These are phyloP conservation scores for Rhamnella rubrinervis DNA, from an alignment of 331 rosid species.

Conservation along the genomic window DNA sequence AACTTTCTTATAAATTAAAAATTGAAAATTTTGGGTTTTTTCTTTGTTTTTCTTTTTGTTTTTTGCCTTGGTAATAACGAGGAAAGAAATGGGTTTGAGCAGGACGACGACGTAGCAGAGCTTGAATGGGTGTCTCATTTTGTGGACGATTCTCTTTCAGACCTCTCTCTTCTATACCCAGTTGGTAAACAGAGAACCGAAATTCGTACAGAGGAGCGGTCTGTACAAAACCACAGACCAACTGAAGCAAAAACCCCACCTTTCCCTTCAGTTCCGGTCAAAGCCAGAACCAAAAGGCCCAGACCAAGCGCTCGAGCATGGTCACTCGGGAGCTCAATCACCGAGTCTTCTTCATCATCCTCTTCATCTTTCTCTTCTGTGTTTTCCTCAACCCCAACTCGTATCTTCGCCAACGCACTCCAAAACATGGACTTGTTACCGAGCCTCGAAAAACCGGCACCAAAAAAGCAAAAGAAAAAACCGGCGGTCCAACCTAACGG, in stretches of 20 bases:
- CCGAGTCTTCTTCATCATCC: conserved; percentile 36
- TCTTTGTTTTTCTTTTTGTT: too few species aligned
- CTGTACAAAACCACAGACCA: conserved; percentile 38
- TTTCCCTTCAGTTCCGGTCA: conserved; percentile 51
- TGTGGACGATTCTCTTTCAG: conserved; percentile 76
- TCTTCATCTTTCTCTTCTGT: conserved; percentile 42
- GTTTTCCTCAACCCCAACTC: conserved; percentile 35
- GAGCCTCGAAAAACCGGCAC: conserved; percentile 33
- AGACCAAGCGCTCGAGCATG: conserved; percentile 32
- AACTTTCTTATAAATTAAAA: conserved; percentile 5
- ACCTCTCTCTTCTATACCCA: conserved; percentile 46
- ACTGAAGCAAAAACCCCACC: conserved; percentile 24
- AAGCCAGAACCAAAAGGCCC: conserved; percentile 46
- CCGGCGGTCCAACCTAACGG: conserved; percentile 33
- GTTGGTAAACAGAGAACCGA: conserved; percentile 26
- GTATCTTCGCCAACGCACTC: conserved; percentile 22
- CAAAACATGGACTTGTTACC: conserved; percentile 6
- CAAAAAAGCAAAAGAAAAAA: conserved; percentile 64
- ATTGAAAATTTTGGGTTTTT: not conserved
- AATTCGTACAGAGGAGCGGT: conserved; percentile 7
- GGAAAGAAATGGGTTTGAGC: conserved; percentile 16
- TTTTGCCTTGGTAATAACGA: not conserved
- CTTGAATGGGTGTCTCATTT: conserved; percentile 92
- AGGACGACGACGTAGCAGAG: conserved; percentile 77
- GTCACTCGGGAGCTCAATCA: conserved; percentile 22